Evolutionary conservation across 2,329 filamentous ascomycete genomes (phyloP).

Genomic region (Trichophyton rubrum): DNA sequence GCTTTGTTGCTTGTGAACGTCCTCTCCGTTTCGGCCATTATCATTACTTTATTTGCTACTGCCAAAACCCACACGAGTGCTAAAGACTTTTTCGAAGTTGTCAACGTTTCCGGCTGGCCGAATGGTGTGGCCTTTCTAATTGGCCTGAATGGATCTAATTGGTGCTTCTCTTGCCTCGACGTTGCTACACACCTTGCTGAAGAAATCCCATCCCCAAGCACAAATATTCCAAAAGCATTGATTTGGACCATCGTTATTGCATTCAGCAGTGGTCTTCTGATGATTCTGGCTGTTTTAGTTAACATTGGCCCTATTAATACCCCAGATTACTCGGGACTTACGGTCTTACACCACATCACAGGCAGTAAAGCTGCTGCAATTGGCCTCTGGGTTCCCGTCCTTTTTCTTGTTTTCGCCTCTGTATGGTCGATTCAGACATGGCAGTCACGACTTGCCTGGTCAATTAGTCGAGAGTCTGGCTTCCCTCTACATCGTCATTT

Average conservation of each 20-base stretch:
- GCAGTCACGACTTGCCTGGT: constrained; percentile 2
- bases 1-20: background rate
- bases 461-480: background rate
- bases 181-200: background rate
- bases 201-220: constrained; percentile 1
- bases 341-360: background rate
- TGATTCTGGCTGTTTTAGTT: background rate
- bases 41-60: background rate
- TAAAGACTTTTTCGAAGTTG: background rate
- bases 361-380: constrained; percentile 1
- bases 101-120: constrained; percentile 1
- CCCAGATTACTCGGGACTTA: background rate
- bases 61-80: background rate
- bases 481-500: constrained; percentile 4
- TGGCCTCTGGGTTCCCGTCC: background rate
- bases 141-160: background rate
- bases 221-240: constrained; percentile 3
- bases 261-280: background rate
- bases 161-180: constrained; percentile 4
- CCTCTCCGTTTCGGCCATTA: background rate
- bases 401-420: constrained; percentile 2
- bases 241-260: constrained; percentile 3
- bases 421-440: constrained; percentile 5
- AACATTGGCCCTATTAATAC: background rate
- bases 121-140: background rate